Evolutionary conservation across 2,329 filamentous ascomycete species (phyloP).

Genomic region (Xylariaceae sp.): DNA sequence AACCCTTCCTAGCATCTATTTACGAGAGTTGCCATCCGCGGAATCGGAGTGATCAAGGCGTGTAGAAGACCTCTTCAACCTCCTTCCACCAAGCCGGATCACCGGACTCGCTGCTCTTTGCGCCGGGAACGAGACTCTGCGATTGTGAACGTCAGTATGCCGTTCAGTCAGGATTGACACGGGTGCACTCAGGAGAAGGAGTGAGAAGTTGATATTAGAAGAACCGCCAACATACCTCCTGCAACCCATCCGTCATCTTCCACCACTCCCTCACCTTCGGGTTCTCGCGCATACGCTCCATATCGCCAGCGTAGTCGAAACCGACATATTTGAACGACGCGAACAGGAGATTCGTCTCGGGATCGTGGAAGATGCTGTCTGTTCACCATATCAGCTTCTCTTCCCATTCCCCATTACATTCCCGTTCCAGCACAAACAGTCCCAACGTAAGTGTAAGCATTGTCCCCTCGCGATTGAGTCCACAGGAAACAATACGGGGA

Average conservation of each 20-base stretch:
- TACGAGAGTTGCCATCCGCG: neutral
- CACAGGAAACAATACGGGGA: neutral
- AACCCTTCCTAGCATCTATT: neutral
- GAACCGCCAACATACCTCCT: slow-evolving; percentile 44
- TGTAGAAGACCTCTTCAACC: slow-evolving; percentile 64
- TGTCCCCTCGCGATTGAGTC: too few relatives aligned
- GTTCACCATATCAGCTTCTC: neutral
- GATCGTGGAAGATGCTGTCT: slow-evolving; percentile 72
- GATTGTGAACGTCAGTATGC: neutral
- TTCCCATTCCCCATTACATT: neutral
- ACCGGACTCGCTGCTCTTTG: slow-evolving; percentile 53
- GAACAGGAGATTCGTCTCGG: slow-evolving; percentile 59
- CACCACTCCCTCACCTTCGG: slow-evolving; percentile 73
- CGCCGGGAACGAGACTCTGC: slow-evolving; percentile 49
- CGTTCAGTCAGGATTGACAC: too few relatives aligned
- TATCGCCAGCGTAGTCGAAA: slow-evolving; percentile 65
- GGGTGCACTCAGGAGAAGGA: neutral
- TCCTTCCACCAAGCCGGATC: slow-evolving; percentile 64
- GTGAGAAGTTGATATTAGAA: too few relatives aligned
- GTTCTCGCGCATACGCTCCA: slow-evolving; percentile 70
- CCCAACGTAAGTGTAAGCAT: neutral
- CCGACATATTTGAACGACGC: slow-evolving; percentile 77
- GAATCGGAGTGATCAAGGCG: slow-evolving; percentile 35
- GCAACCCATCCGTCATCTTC: slow-evolving; percentile 72
- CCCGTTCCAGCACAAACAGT: neutral